phyloP scores from a whole-genome alignment of 1,284 basidiomycete genomes.

The Tylopilus orsonianus region DNA sequence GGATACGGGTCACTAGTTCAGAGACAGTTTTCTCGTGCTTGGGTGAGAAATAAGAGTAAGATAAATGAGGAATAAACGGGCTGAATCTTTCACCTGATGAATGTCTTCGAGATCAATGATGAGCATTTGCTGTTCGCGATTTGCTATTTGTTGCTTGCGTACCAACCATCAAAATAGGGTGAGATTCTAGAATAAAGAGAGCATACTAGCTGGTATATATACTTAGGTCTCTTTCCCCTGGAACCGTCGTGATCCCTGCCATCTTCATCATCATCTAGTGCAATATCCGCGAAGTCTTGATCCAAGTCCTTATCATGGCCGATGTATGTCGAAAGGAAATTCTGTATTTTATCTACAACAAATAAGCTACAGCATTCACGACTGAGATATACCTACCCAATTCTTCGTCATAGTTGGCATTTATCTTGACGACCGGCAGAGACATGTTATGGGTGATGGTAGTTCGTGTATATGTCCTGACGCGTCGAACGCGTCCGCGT shows the following conservation, averaged over 20 bases:
- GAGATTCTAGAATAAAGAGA: conserved; percentile 23
- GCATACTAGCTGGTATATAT: conserved; percentile 86
- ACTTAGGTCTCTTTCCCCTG: conserved; percentile 63
- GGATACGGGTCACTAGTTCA: conserved; percentile 75
- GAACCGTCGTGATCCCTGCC: conserved; percentile 32
- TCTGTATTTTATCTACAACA: conserved; percentile 59
- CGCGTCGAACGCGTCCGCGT: conserved; percentile 22
- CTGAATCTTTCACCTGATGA: conserved; percentile 47
- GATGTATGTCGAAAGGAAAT: conserved; percentile 70
- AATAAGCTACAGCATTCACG: conserved; percentile 36
- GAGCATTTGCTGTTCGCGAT: conserved; percentile 87
- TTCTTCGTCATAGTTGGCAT: conserved; percentile 49
- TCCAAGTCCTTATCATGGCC: conserved; percentile 67
- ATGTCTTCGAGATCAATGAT: conserved; percentile 84
- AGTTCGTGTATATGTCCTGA: conserved; percentile 10
- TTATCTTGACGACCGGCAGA: conserved; percentile 44
- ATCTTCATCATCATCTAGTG: conserved; percentile 57
- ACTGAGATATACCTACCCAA: conserved; percentile 37
- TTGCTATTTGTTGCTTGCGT: conserved; percentile 84
- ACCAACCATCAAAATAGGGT: conserved; percentile 30
- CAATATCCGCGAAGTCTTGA: conserved; percentile 68
- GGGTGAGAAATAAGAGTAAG: background rate
- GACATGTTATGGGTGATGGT: conserved; percentile 44
- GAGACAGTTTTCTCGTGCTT: conserved; percentile 67
- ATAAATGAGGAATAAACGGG: background rate